Conservation (phyloP, 1,139 yeast species). For the Hansenula anomala region DNA sequence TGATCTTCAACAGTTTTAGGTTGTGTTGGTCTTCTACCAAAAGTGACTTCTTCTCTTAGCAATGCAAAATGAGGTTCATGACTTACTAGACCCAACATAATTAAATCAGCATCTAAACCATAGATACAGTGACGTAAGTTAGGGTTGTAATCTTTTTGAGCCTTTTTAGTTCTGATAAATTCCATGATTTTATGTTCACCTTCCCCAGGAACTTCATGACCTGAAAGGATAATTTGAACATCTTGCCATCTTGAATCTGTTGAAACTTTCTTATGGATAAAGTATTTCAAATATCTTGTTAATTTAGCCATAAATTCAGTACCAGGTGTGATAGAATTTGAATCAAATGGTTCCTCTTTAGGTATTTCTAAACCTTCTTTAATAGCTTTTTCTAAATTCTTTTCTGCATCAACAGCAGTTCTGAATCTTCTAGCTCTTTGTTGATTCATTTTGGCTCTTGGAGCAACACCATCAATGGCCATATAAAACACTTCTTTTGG, state of each 20-base stretch:
- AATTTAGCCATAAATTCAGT: constrained; percentile 95
- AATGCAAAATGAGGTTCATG: constrained; percentile 96
- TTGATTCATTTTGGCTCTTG: constrained; percentile 98
- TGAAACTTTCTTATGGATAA: constrained; percentile 85
- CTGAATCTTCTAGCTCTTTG: constrained; percentile 96
- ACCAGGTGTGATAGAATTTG: constrained; percentile 96
- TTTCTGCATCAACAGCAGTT: constrained; percentile 91
- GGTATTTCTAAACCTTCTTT: constrained; percentile 42
- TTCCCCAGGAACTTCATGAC: constrained; percentile 99
- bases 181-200: constrained; percentile 99
- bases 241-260: constrained; percentile 91
- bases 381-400: constrained; percentile 47
- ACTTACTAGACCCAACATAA: constrained; percentile 92
- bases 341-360: constrained; percentile 70
- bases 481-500: constrained; percentile 87
- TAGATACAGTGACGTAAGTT: constrained; percentile 93
- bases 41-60: constrained; percentile 91
- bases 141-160: constrained; percentile 71
- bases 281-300: constrained; percentile 80
- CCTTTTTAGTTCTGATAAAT: constrained; percentile 77
- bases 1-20: constrained; percentile 68
- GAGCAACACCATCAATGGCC: constrained; percentile 99
- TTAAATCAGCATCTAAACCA: constrained; percentile 96
- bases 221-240: constrained; percentile 79
- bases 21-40: constrained; percentile 57